Evolutionary conservation across 169 alveolate species (phyloP).

Genomic region (Plasmodium chabaudi): DNA sequence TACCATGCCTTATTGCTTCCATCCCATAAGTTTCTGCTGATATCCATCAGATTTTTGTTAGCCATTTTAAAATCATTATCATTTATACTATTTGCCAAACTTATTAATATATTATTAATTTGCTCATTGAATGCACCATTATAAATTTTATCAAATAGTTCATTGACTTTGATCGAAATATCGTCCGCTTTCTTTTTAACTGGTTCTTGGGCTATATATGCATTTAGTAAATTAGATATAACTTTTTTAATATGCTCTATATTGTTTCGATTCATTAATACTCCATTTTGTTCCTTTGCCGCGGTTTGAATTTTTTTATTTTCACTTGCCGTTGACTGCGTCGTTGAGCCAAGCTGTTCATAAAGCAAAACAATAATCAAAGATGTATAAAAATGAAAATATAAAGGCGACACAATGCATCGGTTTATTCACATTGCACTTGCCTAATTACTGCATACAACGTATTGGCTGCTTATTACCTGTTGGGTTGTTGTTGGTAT

Average conservation of each 20-base stretch:
- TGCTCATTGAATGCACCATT: conserved; percentile 84
- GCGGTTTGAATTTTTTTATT: conserved; percentile 82
- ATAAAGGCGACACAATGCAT: too few species aligned
- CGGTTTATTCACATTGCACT: too few species aligned
- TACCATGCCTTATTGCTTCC: conserved; percentile 87
- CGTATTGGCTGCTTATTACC: conserved; percentile 65
- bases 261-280: conserved; percentile 76
- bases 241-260: conserved; percentile 77
- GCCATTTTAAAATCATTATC: conserved; percentile 85
- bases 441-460: too few species aligned
- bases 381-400: neutral
- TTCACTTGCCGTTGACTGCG: conserved; percentile 81
- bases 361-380: neutral
- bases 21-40: conserved; percentile 88
- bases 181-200: conserved; percentile 81
- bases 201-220: conserved; percentile 57
- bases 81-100: conserved; percentile 81
- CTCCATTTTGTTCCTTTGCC: conserved; percentile 79
- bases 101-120: conserved; percentile 82
- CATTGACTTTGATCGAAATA: conserved; percentile 79
- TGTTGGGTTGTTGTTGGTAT: conserved; percentile 92
- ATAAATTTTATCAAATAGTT: conserved; percentile 81
- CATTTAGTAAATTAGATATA: conserved; percentile 62
- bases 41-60: conserved; percentile 82
- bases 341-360: conserved; percentile 78